Evolutionary conservation across 192 early-diverging fungal genomes (phyloP).

Genomic region (Entomortierella lignicola): DNA sequence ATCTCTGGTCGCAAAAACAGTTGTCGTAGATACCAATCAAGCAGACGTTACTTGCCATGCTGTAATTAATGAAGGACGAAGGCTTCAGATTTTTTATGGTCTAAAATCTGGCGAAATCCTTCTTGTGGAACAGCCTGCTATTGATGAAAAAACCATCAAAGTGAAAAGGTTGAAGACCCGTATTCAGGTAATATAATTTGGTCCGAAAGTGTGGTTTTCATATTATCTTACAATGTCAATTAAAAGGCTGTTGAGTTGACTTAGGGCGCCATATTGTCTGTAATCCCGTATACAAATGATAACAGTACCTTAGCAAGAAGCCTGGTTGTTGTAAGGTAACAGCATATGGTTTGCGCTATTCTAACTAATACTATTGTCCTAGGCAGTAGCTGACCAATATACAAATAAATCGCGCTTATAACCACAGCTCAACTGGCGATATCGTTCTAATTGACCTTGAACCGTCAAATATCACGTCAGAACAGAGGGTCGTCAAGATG

Average conservation of each 20-base stretch:
- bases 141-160: background rate
- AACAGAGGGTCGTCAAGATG: background rate
- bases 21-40: background rate
- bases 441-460: background rate
- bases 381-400: too few relatives aligned
- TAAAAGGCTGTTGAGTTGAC: background rate
- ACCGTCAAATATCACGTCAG: background rate
- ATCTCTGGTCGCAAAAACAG: background rate
- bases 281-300: background rate
- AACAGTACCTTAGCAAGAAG: background rate
- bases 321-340: background rate
- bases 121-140: background rate
- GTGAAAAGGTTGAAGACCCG: background rate
- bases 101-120: background rate
- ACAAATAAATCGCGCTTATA: background rate
- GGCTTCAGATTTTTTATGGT: background rate
- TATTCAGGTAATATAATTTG: slow-evolving; percentile 5
- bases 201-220: background rate
- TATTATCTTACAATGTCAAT: background rate
- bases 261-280: background rate
- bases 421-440: background rate
- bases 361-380: too few relatives aligned
- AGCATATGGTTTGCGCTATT: too few relatives aligned
- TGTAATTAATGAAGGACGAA: background rate
- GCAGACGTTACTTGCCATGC: background rate